Evolutionary conservation across 2,329 filamentous ascomycete genomes (phyloP), one percentile per base, ranked within the genome.

Genomic region (Cordyceps sp.): DNA sequence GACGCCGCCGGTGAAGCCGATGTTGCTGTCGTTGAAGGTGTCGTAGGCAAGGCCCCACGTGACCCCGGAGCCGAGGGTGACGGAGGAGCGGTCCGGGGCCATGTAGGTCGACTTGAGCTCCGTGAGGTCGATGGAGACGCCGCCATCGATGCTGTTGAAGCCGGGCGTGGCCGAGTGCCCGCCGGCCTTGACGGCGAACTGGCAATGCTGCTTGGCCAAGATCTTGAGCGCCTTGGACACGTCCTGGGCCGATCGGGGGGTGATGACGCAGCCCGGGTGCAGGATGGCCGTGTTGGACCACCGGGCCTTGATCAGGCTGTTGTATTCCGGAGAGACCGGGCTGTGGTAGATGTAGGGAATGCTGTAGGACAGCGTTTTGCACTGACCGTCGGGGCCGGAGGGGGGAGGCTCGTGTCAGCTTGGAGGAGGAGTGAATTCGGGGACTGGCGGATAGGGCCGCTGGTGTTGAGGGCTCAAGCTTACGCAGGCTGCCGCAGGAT

Each of bases 131-230:
- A 65, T 51, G 4, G 52, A 47, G 12, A 60, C 39, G 3, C 55
- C 56, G 2, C 39, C 48, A 12, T 54, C 40, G 26, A 53, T 57
- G 36, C 52, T 64, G 1, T 59, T 55, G 8, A 52, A 47, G 12
- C 54, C 57, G 1, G 34, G 23, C 36, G 57, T 57, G n/a, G 56
- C 50, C n/a, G 53, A 53, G 41, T 65, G 62, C 1, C 61, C 62
- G 16, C 61, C 61, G 34, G 56, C 53, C 21, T 55, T 52, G 26
- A 58, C 49, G 6, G 61, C 58, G 18, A 45, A 36, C 16, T 20
- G 10, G 14, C 25, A 22, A n/a, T 20, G 18, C 8, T 22, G 9
- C 18, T 12, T 3, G 9, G 14, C 6, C 7, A 32, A 5, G 4
- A 22, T 15, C n/a, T 20, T 26, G 18, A 32, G 8, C 6, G 19